These are phyloP conservation scores for Pythium periplocum DNA, from an alignment of 352 stramenopile genomes.

Conservation along the genomic window DNA sequence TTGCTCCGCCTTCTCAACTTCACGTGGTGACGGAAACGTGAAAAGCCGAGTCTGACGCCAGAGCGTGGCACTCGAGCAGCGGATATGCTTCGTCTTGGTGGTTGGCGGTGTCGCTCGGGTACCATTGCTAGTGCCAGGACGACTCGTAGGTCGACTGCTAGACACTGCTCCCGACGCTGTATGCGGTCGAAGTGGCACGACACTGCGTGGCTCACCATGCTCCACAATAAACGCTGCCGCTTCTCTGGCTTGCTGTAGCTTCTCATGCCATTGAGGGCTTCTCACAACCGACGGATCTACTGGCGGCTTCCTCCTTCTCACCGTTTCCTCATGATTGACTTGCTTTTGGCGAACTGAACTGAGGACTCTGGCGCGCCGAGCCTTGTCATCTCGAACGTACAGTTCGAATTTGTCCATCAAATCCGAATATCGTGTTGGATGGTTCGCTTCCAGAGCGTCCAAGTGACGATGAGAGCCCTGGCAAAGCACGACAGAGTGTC, in stretches of 20 bases:
- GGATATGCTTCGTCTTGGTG: slow-evolving; percentile 6
- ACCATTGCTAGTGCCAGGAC: not conserved
- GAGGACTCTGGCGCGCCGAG: slow-evolving; percentile 28
- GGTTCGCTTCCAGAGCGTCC: slow-evolving; percentile 35
- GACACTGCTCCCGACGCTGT: not conserved
- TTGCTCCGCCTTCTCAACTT: not conserved
- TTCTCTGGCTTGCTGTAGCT: not conserved
- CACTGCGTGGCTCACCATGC: not conserved
- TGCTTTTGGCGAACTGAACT: slow-evolving; percentile 20
- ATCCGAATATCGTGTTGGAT: slow-evolving; percentile 38
- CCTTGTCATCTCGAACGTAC: slow-evolving; percentile 32
- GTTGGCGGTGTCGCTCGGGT: not conserved
- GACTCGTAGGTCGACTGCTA: not conserved
- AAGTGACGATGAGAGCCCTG: slow-evolving; percentile 31
- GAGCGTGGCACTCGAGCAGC: slow-evolving; percentile 40
- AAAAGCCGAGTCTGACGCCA: slow-evolving; percentile 41
- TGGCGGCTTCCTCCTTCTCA: slow-evolving; percentile 30
- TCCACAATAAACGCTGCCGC: not conserved
- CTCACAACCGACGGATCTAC: slow-evolving; percentile 22
- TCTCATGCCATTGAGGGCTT: slow-evolving; percentile 22
- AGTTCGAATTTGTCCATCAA: slow-evolving; percentile 34
- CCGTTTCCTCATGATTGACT: slow-evolving; percentile 20
- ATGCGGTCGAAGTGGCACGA: not conserved
- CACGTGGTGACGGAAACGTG: slow-evolving; percentile 22
- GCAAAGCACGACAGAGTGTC: slow-evolving; percentile 49